Evolutionary conservation across 1,284 basidiomycete species (phyloP).

Genomic region (Athelia sp.): DNA sequence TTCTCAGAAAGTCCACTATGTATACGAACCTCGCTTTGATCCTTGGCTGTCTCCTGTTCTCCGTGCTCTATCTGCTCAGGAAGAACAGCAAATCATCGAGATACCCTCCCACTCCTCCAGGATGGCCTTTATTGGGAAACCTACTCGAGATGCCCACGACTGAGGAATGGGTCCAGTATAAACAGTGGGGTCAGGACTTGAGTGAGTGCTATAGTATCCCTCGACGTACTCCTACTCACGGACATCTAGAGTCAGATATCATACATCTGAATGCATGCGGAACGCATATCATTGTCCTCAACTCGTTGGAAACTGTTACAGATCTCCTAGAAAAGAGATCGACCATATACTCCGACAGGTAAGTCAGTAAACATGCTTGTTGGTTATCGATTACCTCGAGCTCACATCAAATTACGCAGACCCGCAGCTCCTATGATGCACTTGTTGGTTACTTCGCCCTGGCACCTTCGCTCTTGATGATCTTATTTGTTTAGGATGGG

Average conservation of each 20-base stretch:
- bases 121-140: conserved; percentile 28
- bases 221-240: not conserved
- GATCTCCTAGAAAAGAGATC: conserved; percentile 37
- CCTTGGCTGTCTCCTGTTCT: too few relatives aligned
- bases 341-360: conserved; percentile 35
- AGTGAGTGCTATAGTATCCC: conserved; percentile 11
- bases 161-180: conserved; percentile 31
- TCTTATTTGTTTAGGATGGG: conserved; percentile 23
- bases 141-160: conserved; percentile 25
- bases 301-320: conserved; percentile 25
- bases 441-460: conserved; percentile 25
- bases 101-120: conserved; percentile 26
- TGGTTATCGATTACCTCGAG: not conserved
- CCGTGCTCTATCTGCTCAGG: too few relatives aligned
- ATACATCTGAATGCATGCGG: conserved; percentile 30
- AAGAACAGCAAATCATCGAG: too few relatives aligned
- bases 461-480: conserved; percentile 18
- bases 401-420: too few relatives aligned
- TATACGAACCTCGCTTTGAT: too few relatives aligned
- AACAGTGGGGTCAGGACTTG: conserved; percentile 25
- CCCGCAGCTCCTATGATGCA: conserved; percentile 10
- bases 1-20: too few relatives aligned
- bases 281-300: conserved; percentile 31
- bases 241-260: conserved; percentile 29
- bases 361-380: not conserved